These are phyloP conservation scores for Ophiocordyceps camponoti-floridani DNA, from an alignment of 2,329 filamentous ascomycete species.

Conservation along the genomic window DNA sequence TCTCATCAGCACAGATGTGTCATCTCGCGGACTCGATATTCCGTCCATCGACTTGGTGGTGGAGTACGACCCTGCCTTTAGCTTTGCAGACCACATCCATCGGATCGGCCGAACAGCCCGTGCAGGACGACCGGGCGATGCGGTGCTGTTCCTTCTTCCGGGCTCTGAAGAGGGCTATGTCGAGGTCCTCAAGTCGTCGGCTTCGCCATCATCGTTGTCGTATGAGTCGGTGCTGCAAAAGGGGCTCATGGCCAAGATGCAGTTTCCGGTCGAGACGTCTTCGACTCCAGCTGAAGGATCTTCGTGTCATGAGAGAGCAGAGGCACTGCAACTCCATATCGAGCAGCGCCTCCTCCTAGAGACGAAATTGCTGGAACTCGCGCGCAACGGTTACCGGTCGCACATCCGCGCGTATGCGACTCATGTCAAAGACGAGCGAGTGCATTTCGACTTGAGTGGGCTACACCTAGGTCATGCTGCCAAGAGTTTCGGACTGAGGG, in stretches of 20 bases:
- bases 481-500: conserved; percentile 81
- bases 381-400: conserved; percentile 71
- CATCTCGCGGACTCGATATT: conserved; percentile 85
- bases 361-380: conserved; percentile 57
- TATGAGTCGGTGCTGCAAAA: conserved; percentile 44
- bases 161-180: conserved; percentile 89
- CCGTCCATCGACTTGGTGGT: conserved; percentile 89
- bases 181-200: conserved; percentile 40
- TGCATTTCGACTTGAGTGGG: conserved; percentile 79
- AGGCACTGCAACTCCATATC: conserved; percentile 39
- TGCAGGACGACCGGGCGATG: conserved; percentile 74
- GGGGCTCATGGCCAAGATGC: conserved; percentile 41
- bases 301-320: conserved; percentile 31
- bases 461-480: conserved; percentile 85
- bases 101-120: conserved; percentile 88
- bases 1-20: conserved; percentile 86
- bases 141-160: conserved; percentile 76
- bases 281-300: conserved; percentile 21
- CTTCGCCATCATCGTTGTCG: conserved; percentile 28
- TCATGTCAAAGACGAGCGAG: conserved; percentile 68
- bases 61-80: conserved; percentile 92
- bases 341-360: conserved; percentile 43
- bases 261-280: conserved; percentile 55
- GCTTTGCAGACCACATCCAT: conserved; percentile 83
- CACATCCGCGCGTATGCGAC: conserved; percentile 92